phyloP scores from a whole-genome alignment of 192 early-diverging fungal species.

The Gigaspora rosea region DNA sequence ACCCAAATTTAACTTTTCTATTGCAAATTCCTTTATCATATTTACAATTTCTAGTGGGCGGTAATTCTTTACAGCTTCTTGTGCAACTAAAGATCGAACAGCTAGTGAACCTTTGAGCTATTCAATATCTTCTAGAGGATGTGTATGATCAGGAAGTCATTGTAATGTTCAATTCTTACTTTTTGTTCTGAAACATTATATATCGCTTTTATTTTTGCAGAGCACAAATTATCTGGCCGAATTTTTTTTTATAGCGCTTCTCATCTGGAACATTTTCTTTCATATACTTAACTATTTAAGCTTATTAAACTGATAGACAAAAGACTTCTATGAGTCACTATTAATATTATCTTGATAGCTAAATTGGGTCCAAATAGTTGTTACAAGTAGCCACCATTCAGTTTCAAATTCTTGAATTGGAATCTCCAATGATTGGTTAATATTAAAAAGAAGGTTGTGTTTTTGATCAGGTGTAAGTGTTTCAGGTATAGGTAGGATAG shows the following conservation, averaged over 20 bases:
- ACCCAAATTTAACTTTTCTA: neutral
- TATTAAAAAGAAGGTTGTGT: constrained; percentile 16
- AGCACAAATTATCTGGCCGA: no score
- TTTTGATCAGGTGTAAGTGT: constrained; percentile 17
- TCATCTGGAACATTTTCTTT: no score
- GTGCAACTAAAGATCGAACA: neutral
- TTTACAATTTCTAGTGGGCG: neutral
- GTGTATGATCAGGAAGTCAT: no score
- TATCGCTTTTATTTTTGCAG: no score
- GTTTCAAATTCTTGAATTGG: constrained; percentile 30
- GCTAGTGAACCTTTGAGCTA: neutral
- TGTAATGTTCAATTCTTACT: no score
- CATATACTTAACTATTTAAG: no score
- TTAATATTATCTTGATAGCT: neutral
- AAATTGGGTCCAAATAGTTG: constrained; percentile 15
- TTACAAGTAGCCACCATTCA: constrained; percentile 27
- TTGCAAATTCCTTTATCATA: neutral
- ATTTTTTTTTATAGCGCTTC: no score
- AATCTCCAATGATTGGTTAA: constrained; percentile 20
- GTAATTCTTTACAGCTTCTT: neutral
- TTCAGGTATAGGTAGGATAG: neutral
- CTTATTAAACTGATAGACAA: no score
- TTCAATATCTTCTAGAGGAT: neutral
- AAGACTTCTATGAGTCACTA: neutral
- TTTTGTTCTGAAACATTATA: no score